Base-by-base conservation (phyloP, 2,329 filamentous ascomycete genomes). In the Botryotinia convoluta region DNA sequence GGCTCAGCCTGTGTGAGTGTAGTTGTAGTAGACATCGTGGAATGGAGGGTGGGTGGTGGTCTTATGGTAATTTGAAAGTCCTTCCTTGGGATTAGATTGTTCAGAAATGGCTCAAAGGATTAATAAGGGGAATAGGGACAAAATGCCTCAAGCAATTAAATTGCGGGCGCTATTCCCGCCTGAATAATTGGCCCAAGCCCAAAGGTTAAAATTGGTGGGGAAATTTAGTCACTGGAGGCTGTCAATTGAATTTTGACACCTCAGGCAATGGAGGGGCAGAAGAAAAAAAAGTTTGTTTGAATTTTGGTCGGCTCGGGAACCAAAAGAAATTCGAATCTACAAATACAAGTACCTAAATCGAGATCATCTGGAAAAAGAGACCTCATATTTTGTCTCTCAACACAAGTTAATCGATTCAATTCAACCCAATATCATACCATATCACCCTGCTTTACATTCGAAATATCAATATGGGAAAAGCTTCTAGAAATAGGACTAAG, bases 401-500 rank as follows among this genome's bases (percentile, higher is more conserved):
- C 42, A 61, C 64, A 54, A 7, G 7, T 54, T 16, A 14, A 22
- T 22, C 29, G 51, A 51, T 29, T 22, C 26, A n/a, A 65, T 39
- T 60, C 14, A 57, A 57, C 39, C 14, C 39, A 57, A 63, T 12
- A 57, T 37, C 37, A 22, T 1, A 54, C 16, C 48, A n/a, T 5
- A 14, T 51, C 12, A 14, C 22, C 26, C 45, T 48, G 45, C 20
- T 22, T 7, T 54, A 7, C 10, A 54, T 16, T 54, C 26, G 26
- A 54, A 60, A 35, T 20, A 61, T 32, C 48, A 42, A 42, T 26
- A 91, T 91, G 89, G 89, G 83, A 61, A 91, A 91, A 81, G 87
- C 88, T 64, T 85, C 88, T 57, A 85, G 86, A 74, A 87, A 85
- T 79, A 84, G 87, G 75, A 84, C 82, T 75, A 86, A 84, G 76